phyloP scores from a whole-genome alignment of 345 rosid species.

The Alliaria petiolata region DNA sequence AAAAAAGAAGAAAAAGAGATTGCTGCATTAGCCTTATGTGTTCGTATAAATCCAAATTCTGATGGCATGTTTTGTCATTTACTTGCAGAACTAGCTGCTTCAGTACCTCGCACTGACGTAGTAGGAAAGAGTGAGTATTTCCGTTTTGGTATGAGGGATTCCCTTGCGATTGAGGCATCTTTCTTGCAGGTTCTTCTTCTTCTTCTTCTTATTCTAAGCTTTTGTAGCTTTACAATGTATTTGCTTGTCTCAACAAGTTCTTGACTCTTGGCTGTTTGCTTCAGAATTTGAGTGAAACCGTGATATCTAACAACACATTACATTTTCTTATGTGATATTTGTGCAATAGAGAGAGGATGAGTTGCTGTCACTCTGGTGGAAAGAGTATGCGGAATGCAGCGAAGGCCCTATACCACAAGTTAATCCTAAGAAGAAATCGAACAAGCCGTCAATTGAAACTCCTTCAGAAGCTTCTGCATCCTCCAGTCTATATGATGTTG shows the following conservation, averaged over 20 bases:
- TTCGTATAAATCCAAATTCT: not conserved
- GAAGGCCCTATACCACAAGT: slow-evolving; percentile 65
- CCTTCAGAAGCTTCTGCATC: slow-evolving; percentile 38
- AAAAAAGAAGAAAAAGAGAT: too few species aligned
- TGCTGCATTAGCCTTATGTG: not conserved
- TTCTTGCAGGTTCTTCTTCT: slow-evolving; percentile 72
- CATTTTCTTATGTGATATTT: not conserved
- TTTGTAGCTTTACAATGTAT: not conserved
- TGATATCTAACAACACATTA: not conserved
- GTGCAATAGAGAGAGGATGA: slow-evolving; percentile 80
- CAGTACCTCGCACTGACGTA: slow-evolving; percentile 72
- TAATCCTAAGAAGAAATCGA: slow-evolving; percentile 35
- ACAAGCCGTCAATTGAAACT: slow-evolving; percentile 28
- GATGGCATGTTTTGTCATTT: slow-evolving; percentile 6
- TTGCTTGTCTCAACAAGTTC: not conserved
- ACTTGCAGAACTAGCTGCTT: slow-evolving; percentile 78
- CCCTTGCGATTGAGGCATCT: slow-evolving; percentile 94
- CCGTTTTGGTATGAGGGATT: slow-evolving; percentile 96
- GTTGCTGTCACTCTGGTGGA: slow-evolving; percentile 94
- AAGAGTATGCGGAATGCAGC: slow-evolving; percentile 97
- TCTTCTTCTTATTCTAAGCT: not conserved
- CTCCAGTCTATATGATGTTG: slow-evolving; percentile 47
- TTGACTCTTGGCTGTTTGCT: not conserved
- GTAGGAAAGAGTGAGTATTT: slow-evolving; percentile 89
- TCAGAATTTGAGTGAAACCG: not conserved